Conservation (phyloP, 805 yeast species). For the Saturnispora ahearnii region DNA sequence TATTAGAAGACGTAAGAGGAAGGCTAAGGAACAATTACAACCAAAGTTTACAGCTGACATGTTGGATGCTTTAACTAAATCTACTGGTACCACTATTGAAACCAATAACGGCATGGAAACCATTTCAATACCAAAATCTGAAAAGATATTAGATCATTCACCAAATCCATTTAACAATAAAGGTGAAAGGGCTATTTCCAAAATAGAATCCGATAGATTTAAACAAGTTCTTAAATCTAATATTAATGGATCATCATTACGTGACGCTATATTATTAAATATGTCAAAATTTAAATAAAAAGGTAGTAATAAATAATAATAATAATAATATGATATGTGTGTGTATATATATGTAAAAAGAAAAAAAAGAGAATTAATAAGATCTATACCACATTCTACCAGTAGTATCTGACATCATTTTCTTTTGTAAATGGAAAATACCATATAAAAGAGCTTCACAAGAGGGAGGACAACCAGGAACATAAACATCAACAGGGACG, state of each 20-base stretch:
- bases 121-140: constrained; percentile 19
- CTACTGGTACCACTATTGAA: constrained; percentile 15
- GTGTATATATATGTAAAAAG: not conserved
- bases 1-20: constrained; percentile 52
- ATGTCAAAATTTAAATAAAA: constrained; percentile 11
- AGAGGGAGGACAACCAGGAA: constrained; percentile 91
- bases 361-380: constrained; percentile 16
- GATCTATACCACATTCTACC: constrained; percentile 81
- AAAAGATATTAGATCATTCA: constrained; percentile 29
- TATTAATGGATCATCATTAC: constrained; percentile 34
- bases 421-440: constrained; percentile 79
- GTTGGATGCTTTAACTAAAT: constrained; percentile 40
- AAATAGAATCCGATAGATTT: constrained; percentile 40
- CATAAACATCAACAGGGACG: constrained; percentile 83
- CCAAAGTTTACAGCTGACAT: constrained; percentile 60
- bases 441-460: constrained; percentile 89
- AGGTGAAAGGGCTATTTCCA: constrained; percentile 46
- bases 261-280: constrained; percentile 41
- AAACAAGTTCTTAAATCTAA: constrained; percentile 46
- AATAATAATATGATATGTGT: not conserved
- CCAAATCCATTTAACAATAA: constrained; percentile 29
- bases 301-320: not conserved
- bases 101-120: constrained; percentile 12
- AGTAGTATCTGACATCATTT: constrained; percentile 74
- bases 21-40: constrained; percentile 50